Conservation (phyloP, 2,329 filamentous ascomycete species). For the Colletotrichum liriopes region DNA sequence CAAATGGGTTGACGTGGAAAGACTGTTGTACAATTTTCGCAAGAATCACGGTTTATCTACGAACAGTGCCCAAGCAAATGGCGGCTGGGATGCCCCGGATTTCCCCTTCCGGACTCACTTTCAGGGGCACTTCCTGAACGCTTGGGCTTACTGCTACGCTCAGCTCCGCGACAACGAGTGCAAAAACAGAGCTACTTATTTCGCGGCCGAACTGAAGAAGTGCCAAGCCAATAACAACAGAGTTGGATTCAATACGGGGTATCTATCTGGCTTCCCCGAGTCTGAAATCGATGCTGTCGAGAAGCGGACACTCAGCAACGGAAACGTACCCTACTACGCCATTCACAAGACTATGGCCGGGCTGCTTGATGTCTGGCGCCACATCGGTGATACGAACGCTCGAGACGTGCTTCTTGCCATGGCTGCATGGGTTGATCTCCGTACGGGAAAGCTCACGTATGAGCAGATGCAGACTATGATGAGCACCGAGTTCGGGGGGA, state of each 20-base stretch:
- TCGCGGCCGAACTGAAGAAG: conserved; percentile 64
- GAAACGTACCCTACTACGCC: conserved; percentile 69
- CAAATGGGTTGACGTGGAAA: conserved; percentile 60
- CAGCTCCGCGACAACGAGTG: conserved; percentile 59
- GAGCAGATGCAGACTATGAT: conserved; percentile 64
- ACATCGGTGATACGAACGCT: conserved; percentile 59
- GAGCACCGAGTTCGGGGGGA: conserved; percentile 67
- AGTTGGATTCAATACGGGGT: conserved; percentile 61
- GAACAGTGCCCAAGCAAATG: conserved; percentile 60
- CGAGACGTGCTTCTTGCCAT: conserved; percentile 60
- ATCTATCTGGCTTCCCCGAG: conserved; percentile 68
- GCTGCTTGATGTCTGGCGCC: conserved; percentile 65
- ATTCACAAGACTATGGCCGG: conserved; percentile 70
- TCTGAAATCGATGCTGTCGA: conserved; percentile 64
- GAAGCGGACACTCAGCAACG: conserved; percentile 59
- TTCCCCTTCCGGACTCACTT: conserved; percentile 68
- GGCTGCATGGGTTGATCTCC: conserved; percentile 64
- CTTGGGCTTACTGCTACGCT: conserved; percentile 66
- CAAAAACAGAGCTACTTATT: conserved; percentile 60
- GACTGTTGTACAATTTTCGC: conserved; percentile 66
- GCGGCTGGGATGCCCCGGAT: conserved; percentile 68
- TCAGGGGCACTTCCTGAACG: conserved; percentile 67
- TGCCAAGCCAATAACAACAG: conserved; percentile 66
- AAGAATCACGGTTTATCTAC: conserved; percentile 63
- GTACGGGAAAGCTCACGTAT: conserved; percentile 60